Evolutionary conservation across 2,329 filamentous ascomycete genomes (phyloP).

Genomic region (Neofusicoccum umdonicola): DNA sequence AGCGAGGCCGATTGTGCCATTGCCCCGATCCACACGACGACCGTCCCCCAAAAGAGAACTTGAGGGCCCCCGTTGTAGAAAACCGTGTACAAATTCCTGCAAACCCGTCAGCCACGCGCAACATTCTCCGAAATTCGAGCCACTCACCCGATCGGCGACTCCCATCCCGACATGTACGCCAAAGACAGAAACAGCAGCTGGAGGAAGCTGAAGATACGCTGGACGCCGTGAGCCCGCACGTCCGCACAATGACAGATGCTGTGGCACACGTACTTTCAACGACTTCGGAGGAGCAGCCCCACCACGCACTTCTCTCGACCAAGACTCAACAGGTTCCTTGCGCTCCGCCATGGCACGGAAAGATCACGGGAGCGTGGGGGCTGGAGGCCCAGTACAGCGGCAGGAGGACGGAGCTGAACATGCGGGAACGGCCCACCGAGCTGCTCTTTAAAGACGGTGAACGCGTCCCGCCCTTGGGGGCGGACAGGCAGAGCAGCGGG

Average conservation of each 20-base stretch:
- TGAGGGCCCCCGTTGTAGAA: constrained; percentile 36
- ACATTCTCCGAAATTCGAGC: background rate
- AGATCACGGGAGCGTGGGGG: background rate
- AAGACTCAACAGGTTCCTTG: background rate
- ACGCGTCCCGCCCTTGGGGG: background rate
- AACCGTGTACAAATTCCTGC: constrained; percentile 20
- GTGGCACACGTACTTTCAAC: background rate
- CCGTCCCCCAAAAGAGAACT: constrained; percentile 31
- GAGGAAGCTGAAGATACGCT: constrained; percentile 5
- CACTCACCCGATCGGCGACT: background rate
- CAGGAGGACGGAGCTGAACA: background rate
- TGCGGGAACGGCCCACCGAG: too few species aligned
- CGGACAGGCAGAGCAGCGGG: background rate
- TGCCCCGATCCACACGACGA: constrained; percentile 31
- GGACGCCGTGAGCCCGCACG: background rate
- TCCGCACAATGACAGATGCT: too few species aligned
- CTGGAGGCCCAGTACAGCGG: background rate
- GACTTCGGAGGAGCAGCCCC: background rate
- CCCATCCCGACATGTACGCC: background rate
- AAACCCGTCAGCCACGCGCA: background rate
- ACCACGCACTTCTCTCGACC: background rate
- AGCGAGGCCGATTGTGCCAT: constrained; percentile 35
- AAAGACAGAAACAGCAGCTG: background rate
- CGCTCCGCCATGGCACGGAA: background rate
- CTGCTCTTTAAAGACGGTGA: too few species aligned